Percentiles rank a stretch among this genome's conserved stretches.
Evolutionary conservation across 2,329 filamentous ascomycete genomes (phyloP).

Genomic region (Calonectria multiphialidica): DNA sequence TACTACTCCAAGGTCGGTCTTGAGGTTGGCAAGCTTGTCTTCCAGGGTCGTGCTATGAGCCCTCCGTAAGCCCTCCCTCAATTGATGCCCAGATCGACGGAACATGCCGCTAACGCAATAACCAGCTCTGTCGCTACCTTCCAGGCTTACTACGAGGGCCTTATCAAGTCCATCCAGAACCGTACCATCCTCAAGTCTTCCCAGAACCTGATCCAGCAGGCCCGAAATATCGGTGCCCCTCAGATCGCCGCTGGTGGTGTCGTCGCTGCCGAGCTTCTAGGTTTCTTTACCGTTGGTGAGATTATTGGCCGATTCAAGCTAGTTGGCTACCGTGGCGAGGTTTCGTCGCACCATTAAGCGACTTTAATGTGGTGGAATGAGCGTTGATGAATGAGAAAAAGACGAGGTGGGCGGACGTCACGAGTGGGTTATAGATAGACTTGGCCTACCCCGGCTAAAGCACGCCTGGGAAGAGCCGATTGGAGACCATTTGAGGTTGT

Average conservation of each 20-base stretch:
- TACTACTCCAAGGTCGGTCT: slow-evolving; percentile 94
- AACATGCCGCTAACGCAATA: slow-evolving; percentile 23
- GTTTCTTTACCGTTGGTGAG: slow-evolving; percentile 98
- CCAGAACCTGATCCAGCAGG: slow-evolving; percentile 64
- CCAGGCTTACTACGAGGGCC: slow-evolving; percentile 86
- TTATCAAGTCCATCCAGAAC: slow-evolving; percentile 78
- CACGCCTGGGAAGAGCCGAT: slow-evolving; percentile 36
- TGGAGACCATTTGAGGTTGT: slow-evolving; percentile 39
- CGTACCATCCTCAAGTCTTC: slow-evolving; percentile 69
- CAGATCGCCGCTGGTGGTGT: slow-evolving; percentile 82
- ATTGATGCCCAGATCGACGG: slow-evolving; percentile 26
- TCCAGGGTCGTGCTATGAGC: slow-evolving; percentile 89
- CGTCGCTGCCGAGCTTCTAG: slow-evolving; percentile 85
- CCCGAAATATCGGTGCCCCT: slow-evolving; percentile 78
- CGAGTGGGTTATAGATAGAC: slow-evolving; percentile 39
- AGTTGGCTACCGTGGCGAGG: slow-evolving; percentile 87
- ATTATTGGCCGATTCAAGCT: slow-evolving; percentile 97
- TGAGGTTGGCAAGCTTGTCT: slow-evolving; percentile 90
- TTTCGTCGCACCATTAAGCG: slow-evolving; percentile 69
- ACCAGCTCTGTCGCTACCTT: slow-evolving; percentile 82
- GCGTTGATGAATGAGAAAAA: slow-evolving; percentile 27
- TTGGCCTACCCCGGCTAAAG: slow-evolving; percentile 30
- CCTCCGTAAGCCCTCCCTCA: slow-evolving; percentile 80
- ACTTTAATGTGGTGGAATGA: slow-evolving; percentile 23
- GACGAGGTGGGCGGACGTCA: slow-evolving; percentile 35